Conservation (phyloP, 176 grass and related monocot species). For the Alloteropsis semialata region DNA sequence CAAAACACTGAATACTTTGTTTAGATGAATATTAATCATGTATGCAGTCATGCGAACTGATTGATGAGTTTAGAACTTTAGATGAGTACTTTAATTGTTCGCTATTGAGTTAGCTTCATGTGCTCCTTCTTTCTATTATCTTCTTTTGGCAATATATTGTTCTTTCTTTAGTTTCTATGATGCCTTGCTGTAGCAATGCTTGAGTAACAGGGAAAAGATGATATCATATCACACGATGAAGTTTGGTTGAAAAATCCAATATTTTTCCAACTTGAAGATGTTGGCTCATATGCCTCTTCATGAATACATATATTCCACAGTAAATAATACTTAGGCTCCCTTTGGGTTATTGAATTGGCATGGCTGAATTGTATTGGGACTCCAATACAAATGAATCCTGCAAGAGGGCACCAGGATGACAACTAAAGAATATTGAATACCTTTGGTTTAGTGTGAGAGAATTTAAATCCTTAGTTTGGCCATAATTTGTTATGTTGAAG, state of each 20-base stretch:
- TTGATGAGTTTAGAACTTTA: no score
- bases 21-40: no score
- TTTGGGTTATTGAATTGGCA: no score
- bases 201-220: background rate
- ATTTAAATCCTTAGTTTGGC: background rate
- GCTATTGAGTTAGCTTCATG: background rate
- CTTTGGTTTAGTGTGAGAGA: conserved; percentile 1
- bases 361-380: no score
- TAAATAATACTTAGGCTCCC: conserved; percentile 9
- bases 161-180: conserved; percentile 10
- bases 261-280: conserved; percentile 1
- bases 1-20: no score
- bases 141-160: background rate
- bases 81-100: no score
- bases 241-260: background rate
- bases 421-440: background rate
- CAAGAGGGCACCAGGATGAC: conserved; percentile 11
- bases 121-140: background rate
- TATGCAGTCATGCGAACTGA: no score
- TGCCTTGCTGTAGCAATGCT: conserved; percentile 16
- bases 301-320: background rate
- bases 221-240: background rate
- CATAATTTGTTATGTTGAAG: background rate
- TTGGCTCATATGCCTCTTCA: background rate
- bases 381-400: background rate